Base-by-base conservation (phyloP, 257 asterid genomes). In the Cinchona pubescens region DNA sequence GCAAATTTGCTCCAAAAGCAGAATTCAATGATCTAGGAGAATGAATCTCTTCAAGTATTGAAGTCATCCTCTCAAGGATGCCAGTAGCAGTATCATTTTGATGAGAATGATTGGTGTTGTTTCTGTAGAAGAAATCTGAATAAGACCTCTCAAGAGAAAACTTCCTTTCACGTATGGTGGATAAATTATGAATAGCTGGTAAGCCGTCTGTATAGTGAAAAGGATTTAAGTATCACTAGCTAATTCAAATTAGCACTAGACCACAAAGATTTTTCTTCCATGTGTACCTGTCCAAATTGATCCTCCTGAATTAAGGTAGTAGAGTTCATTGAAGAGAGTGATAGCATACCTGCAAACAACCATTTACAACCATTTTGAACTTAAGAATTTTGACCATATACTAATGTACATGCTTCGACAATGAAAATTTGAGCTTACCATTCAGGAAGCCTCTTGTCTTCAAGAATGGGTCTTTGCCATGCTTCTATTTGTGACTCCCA, bases 241-340 rank as follows among this genome's bases (percentile, higher is more conserved):
- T 74, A 45, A 73, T 69, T 64, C 43, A 38, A 68, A 56, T 18
- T 72, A 84, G 71, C 27, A 60, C 62, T 67, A 77, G 70, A 66
- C 49, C 49, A 38, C 62, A 71, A 73, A 74, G 46, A 63, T 58
- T 74, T 60, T 72, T 65, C 46, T 75, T 55, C 43, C 32, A 40
- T 21, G 71, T 53, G 59, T 82, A 93, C 99, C 99, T 85, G 99
- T 95, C 99, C 98, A 95, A 76, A 91, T 92, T 81, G 99, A 77
- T 70, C 98, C 98, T 74, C 98, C 99, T 0, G 98, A 67, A 82
- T 88, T 95, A 67, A 95, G 91, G 87, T 86, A 92, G 88, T 95
- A 95, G 79, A 95, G 96, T 86, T 95, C 99, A 64, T 95, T 95
- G 91, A 95, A 92, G 66, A 95, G 96, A 68, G 98, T 91, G 75